A percentile compares a stretch with the other conserved stretches of the same genome.
These are phyloP conservation scores for Cucurbita maxima DNA, from an alignment of 306 rosid species.

Conservation along the genomic window DNA sequence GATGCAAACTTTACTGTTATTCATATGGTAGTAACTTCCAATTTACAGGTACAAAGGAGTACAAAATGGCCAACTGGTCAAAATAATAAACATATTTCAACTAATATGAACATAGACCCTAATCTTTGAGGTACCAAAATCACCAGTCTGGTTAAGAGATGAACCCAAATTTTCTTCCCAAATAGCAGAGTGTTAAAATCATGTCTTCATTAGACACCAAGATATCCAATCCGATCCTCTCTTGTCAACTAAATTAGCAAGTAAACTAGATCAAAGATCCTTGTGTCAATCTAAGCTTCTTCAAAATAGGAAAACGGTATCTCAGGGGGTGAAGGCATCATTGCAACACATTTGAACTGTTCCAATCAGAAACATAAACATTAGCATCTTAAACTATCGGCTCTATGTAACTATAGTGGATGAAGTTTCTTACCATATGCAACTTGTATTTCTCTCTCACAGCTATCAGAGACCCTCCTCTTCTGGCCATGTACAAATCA, in stretches of 20 bases:
- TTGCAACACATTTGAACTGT: conserved; percentile 79
- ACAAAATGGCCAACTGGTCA: conserved; percentile 1
- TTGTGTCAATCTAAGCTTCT: conserved; percentile 3
- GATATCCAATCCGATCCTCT: background rate
- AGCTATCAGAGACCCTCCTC: conserved; percentile 48
- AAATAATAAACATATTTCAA: background rate
- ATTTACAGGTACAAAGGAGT: background rate
- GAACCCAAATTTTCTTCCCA: background rate
- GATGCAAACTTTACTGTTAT: background rate
- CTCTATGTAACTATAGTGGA: background rate
- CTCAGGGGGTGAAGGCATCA: conserved; percentile 71
- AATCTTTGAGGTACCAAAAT: background rate
- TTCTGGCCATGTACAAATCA: conserved; percentile 64
- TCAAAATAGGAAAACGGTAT: conserved; percentile 45
- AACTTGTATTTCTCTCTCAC: conserved; percentile 69
- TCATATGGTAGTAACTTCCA: background rate
- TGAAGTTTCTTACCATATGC: conserved; percentile 41
- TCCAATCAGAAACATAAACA: conserved; percentile 5
- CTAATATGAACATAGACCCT: background rate
- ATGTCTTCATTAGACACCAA: background rate
- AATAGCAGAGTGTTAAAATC: background rate
- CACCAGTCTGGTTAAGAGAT: background rate
- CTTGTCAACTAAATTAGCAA: background rate
- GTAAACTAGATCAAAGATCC: background rate
- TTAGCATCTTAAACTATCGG: background rate